A percentile compares a stretch with the other conserved stretches of the same genome.
These are phyloP conservation scores for Typha latifolia DNA, from an alignment of 176 grass and related monocot species.

Conservation along the genomic window DNA sequence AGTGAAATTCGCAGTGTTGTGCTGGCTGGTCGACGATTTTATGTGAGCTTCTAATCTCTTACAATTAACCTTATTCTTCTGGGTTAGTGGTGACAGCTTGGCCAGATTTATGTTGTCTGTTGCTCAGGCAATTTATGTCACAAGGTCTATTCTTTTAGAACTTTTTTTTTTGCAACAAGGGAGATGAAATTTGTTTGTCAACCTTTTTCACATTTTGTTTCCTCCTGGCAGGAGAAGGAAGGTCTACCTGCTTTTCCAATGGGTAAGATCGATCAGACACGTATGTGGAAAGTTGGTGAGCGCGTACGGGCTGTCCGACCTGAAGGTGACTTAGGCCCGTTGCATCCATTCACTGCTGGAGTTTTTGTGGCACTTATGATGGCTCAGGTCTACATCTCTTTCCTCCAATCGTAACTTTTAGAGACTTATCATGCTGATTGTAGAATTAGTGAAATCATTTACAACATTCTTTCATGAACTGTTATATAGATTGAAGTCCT, in stretches of 20 bases:
- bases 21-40: conserved; percentile 56
- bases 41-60: conserved; percentile 28
- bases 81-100: too few species aligned
- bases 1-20: conserved; percentile 82
- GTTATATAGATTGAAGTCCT: conserved; percentile 65
- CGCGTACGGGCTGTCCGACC: conserved; percentile 43
- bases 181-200: background rate
- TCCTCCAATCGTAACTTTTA: background rate
- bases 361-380: conserved; percentile 83
- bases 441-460: background rate
- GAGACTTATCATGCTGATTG: background rate
- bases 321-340: conserved; percentile 38
- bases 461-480: background rate
- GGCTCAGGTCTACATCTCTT: conserved; percentile 48
- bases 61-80: too few species aligned
- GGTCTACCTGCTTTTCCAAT: conserved; percentile 75
- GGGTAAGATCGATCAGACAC: conserved; percentile 77
- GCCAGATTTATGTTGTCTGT: too few species aligned
- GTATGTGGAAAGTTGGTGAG: conserved; percentile 85
- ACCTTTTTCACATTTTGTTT: background rate
- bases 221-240: conserved; percentile 57
- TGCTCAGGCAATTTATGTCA: too few species aligned
- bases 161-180: too few species aligned
- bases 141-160: background rate
- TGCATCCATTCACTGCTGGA: conserved; percentile 46